Evolutionary conservation across 1,284 basidiomycete genomes (phyloP), one percentile per base, ranked within the genome.

Genomic region (Sporisorium exsertum): DNA sequence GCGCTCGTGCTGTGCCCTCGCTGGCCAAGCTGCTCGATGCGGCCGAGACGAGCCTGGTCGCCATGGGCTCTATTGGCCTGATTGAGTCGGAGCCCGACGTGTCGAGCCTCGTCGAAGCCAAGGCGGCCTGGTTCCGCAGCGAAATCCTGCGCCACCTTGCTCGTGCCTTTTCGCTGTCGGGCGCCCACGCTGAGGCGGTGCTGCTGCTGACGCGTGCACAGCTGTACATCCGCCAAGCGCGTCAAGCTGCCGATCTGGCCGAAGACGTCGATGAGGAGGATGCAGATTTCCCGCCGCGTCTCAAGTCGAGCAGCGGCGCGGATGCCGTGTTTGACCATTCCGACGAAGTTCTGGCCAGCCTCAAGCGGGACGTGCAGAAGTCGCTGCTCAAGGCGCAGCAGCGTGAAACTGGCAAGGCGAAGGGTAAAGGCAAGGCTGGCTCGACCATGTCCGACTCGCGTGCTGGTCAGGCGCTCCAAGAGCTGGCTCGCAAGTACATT

Each of bases 71-170:
- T 5, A 76, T 85, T 22, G 66, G 50, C 12, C 66, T 85, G 43
- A 74, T 84, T 58, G 84, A 85, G 64, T 76, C 77, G 18, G 80
- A 85, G 59, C 79, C 84, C 22, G 83, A 85, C 49, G 75, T 83
- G 3, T 81, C 81, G 33, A 80, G 77, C 46, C 67, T 85, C 22
- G 65, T 85, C 33, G 84, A 85, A 53, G 81, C 81, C 29, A 84
- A 85, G 64, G 72, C 78, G 4, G 80, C 79, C 3, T 82, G 76
- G 77, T 84, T 82, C 79, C 71, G 78, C 26, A 75, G 80, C 51
- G 77, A 80, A 61, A 72, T 83, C 45, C 62, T 84, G 12, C 64
- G 66, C 35, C 77, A 81, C 40, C 74, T 85, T 18, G 82, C 81
- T 5, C 64, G 71, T 15, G 83, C 81, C 20, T 84, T 81, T 64